Evolutionary conservation across 305 asterid genomes (phyloP).

Genomic region (Fraxinus platypoda): DNA sequence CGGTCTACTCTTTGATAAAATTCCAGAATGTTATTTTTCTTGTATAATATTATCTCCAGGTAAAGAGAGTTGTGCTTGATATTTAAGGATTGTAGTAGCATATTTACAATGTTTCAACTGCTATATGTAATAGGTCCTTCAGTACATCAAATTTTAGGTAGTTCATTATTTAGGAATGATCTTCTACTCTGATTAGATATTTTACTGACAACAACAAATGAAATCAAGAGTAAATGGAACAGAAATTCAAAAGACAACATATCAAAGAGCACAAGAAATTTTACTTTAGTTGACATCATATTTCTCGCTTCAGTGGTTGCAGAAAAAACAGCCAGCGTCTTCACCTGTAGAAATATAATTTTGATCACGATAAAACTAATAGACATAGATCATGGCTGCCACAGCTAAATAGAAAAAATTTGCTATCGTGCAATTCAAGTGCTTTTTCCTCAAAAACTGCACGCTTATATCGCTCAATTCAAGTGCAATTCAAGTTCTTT

Average conservation of each 20-base stretch:
- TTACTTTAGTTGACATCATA: constrained; percentile 33
- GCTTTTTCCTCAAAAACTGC: not conserved
- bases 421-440: not conserved
- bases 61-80: not conserved
- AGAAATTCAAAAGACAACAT: not conserved
- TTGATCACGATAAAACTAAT: not conserved
- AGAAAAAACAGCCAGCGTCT: constrained; percentile 58
- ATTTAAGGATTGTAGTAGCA: not conserved
- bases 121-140: not conserved
- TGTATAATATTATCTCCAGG: not conserved
- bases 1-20: not conserved
- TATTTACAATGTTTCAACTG: not conserved
- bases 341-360: constrained; percentile 41
- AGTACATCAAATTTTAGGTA: not conserved
- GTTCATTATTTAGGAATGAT: not conserved
- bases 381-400: not conserved
- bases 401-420: not conserved
- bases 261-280: constrained; percentile 19
- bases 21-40: not conserved
- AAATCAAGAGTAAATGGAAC: not conserved
- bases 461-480: not conserved
- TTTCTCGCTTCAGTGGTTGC: constrained; percentile 51
- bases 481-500: not conserved
- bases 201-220: not conserved
- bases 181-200: not conserved